Conservation (phyloP, 305 asterid species). For the Solanum hybrid region DNA sequence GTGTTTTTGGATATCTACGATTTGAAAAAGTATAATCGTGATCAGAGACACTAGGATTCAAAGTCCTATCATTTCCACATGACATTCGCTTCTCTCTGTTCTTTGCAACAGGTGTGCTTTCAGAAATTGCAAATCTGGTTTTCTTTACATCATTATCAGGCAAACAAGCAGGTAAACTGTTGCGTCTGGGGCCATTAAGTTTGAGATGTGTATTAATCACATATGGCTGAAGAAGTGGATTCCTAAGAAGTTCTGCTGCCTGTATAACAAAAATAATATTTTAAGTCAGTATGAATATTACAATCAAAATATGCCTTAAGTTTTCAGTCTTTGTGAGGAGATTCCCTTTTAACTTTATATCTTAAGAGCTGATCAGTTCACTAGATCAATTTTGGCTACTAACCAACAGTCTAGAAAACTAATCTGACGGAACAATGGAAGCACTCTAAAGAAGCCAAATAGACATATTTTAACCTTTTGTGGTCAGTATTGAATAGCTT, state of each 20-base stretch:
- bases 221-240: conserved; percentile 73
- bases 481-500: neutral
- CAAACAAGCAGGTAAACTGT: conserved; percentile 50
- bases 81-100: conserved; percentile 43
- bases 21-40: conserved; percentile 46
- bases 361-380: neutral
- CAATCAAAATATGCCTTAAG: neutral
- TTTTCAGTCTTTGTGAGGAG: neutral
- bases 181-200: conserved; percentile 66
- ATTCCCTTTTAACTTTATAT: neutral
- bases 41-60: conserved; percentile 85
- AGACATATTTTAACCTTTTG: neutral
- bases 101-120: conserved; percentile 23
- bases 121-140: conserved; percentile 56
- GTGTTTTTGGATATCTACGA: conserved; percentile 22
- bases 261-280: conserved; percentile 15
- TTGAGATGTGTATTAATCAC: conserved; percentile 75
- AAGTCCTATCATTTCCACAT: conserved; percentile 62
- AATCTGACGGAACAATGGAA: neutral
- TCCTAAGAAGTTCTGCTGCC: conserved; percentile 94
- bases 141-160: conserved; percentile 35
- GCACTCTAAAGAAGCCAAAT: neutral
- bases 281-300: neutral
- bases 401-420: neutral
- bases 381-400: neutral